Evolutionary conservation across 1,284 basidiomycete genomes (phyloP).

Genomic region (Malassezia globosa): DNA sequence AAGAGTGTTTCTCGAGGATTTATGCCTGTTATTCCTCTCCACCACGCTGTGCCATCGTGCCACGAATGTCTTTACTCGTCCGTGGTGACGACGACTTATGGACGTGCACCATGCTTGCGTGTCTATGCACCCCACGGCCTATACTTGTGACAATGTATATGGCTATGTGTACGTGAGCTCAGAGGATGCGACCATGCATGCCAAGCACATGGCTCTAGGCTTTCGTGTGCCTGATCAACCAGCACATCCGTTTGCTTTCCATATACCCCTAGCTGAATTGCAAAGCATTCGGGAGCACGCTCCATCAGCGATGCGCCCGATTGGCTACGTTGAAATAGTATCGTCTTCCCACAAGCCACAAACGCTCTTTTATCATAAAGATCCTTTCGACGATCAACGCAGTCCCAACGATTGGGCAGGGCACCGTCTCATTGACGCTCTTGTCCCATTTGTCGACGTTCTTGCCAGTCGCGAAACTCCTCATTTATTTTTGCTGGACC

Average conservation of each 20-base stretch:
- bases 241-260: conserved; percentile 48
- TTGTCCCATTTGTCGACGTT: conserved; percentile 57
- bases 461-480: conserved; percentile 67
- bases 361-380: conserved; percentile 9
- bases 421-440: conserved; percentile 53
- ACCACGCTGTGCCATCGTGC: no score
- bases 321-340: conserved; percentile 6
- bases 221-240: neutral
- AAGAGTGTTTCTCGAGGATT: no score
- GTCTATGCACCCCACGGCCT: conserved; percentile 67
- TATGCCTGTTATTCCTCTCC: no score
- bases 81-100: no score
- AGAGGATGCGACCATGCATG: neutral
- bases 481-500: conserved; percentile 79
- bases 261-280: conserved; percentile 16
- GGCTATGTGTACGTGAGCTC: neutral
- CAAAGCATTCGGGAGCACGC: conserved; percentile 25
- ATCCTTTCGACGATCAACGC: conserved; percentile 48
- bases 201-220: neutral
- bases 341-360: conserved; percentile 24
- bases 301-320: neutral
- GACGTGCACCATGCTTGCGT: no score
- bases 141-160: conserved; percentile 74
- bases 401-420: conserved; percentile 48
- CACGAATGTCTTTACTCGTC: no score